Evolutionary conservation across 306 rosid species (phyloP), one percentile per base, ranked within the genome.

Genomic region (Dryas drummondii): DNA sequence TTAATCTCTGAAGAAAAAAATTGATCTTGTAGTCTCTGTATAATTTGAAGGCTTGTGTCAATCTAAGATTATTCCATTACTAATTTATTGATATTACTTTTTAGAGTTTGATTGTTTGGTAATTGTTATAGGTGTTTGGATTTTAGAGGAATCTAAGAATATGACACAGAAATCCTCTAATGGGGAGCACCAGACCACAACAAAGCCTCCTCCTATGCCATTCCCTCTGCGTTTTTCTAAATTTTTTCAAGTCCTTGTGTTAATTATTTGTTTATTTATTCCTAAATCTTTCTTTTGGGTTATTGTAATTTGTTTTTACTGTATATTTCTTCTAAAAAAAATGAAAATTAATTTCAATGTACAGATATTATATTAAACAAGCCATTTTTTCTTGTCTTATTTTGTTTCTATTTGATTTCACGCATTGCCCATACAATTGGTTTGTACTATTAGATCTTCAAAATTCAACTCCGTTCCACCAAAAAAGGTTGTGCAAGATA

Each of bases 361-460:
- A 9, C 10, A 4, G 51, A 26, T 40, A 19, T 19, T 19, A 19
- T 27, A n/a, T 15, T 62, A 49, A 40, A 59, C 59, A 45, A 9
- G 71, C 6, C 40, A 10, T 54, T 54, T 22, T 14, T 42, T 45
- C 22, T 19, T 19, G 17, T 47, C 37, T 19, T 7, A 44, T 74
- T n/a, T 27, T 16, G 55, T 46, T 69, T 50, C 22, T 54, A 0
- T 16, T 19, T 19, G 22, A 19, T 5, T 26, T 6, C 52, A 8
- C 46, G 50, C n/a, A 22, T 17, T 70, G 3, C 22, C 9, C 14
- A 0, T 44, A 6, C 46, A 22, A 49, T 52, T 16, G 49, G 11
- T 63, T 75, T 49, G 72, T 41, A 27, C 54, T 5, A 52, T 41
- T 64, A 75, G 84, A 81, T 64, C 73, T 1, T 32, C 54, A 45